These are phyloP conservation scores for Apophysomyces elegans DNA, from an alignment of 371 early-diverging fungal species.

Conservation along the genomic window DNA sequence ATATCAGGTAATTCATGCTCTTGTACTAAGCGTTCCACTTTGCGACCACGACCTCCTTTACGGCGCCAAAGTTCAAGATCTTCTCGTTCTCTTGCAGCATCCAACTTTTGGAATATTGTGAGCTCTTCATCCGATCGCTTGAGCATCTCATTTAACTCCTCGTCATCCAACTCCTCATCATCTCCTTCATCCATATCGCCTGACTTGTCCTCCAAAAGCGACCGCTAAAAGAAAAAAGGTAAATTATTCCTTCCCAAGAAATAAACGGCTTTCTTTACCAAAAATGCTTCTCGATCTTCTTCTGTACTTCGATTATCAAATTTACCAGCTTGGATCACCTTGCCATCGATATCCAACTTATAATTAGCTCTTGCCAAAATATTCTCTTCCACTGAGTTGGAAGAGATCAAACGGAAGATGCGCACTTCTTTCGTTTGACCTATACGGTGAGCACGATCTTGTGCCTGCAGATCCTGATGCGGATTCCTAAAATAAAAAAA, in stretches of 20 bases:
- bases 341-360: constrained; percentile 96
- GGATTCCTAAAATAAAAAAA: constrained; percentile 76
- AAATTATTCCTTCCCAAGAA: neutral
- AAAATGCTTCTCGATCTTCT: constrained; percentile 88
- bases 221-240: constrained; percentile 18
- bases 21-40: constrained; percentile 72
- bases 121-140: constrained; percentile 80
- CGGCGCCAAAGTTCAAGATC: constrained; percentile 38
- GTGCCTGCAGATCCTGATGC: constrained; percentile 99
- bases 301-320: constrained; percentile 96
- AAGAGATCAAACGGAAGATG: constrained; percentile 94
- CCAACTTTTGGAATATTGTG: constrained; percentile 71
- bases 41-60: constrained; percentile 27
- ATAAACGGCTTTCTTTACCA: constrained; percentile 33
- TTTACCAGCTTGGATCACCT: constrained; percentile 98
- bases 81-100: constrained; percentile 60
- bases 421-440: constrained; percentile 99
- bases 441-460: constrained; percentile 99
- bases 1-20: constrained; percentile 83
- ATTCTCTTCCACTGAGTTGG: constrained; percentile 95
- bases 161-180: constrained; percentile 73
- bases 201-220: constrained; percentile 27
- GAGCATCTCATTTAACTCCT: constrained; percentile 87
- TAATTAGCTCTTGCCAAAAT: constrained; percentile 94
- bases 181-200: constrained; percentile 52